Percentiles rank a stretch among this genome's conserved stretches.
phyloP scores from a whole-genome alignment of 768 basidiomycete genomes.

The Boletus rufocinnamomeus region DNA sequence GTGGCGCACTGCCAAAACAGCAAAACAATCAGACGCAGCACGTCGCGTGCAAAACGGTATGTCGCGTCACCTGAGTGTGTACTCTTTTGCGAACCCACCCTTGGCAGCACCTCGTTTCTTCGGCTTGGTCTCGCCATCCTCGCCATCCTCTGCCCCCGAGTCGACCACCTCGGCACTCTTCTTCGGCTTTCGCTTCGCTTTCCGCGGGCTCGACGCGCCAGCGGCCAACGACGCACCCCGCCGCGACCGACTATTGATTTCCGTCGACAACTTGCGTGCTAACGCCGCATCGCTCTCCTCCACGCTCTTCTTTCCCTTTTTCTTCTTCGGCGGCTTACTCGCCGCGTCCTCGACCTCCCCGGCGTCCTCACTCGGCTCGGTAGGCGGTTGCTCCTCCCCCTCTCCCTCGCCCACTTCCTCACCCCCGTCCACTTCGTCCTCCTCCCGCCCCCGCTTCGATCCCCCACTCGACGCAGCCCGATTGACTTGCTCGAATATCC shows the following conservation, averaged over 20 bases:
- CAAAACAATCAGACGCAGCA: slow-evolving; percentile 6
- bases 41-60: not conserved
- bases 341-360: slow-evolving; percentile 15
- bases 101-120: slow-evolving; percentile 55
- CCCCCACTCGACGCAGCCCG: slow-evolving; percentile 27
- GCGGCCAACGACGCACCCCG: slow-evolving; percentile 43
- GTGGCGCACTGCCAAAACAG: slow-evolving; percentile 55
- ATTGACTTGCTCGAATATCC: slow-evolving; percentile 64
- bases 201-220: slow-evolving; percentile 44
- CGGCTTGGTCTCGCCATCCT: slow-evolving; percentile 46
- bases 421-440: slow-evolving; percentile 17
- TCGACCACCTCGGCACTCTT: slow-evolving; percentile 54
- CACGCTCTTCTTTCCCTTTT: slow-evolving; percentile 44
- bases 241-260: slow-evolving; percentile 65
- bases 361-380: slow-evolving; percentile 15
- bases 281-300: slow-evolving; percentile 69
- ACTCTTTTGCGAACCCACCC: slow-evolving; percentile 82
- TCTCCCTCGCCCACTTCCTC: slow-evolving; percentile 23
- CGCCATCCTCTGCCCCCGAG: slow-evolving; percentile 53
- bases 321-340: slow-evolving; percentile 43
- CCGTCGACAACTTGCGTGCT: slow-evolving; percentile 68
- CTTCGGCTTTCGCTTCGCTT: slow-evolving; percentile 44
- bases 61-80: slow-evolving; percentile 58
- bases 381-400: slow-evolving; percentile 17
- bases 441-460: slow-evolving; percentile 32